These are phyloP conservation scores for Cicer pinnatifidum DNA, from an alignment of 306 rosid genomes.

Conservation along the genomic window DNA sequence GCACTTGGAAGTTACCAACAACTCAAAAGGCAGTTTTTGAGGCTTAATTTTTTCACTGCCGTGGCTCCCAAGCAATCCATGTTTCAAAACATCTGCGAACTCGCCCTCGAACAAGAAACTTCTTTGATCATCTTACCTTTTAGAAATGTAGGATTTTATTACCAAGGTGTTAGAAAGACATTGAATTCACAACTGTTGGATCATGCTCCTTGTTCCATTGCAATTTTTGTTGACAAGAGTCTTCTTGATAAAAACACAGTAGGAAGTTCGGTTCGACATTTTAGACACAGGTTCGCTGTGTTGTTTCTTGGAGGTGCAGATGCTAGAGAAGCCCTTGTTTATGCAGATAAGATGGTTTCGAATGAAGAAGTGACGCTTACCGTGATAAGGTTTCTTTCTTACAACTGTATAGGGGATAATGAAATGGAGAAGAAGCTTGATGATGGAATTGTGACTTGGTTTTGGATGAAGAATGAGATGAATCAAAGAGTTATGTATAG, in stretches of 20 bases:
- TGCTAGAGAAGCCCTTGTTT: constrained; percentile 75
- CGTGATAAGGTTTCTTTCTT: constrained; percentile 64
- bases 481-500: constrained; percentile 60
- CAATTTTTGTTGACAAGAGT: constrained; percentile 71
- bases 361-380: constrained; percentile 47
- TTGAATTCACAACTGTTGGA: constrained; percentile 47
- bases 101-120: constrained; percentile 57
- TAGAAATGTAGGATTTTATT: constrained; percentile 4
- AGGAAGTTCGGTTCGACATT: neutral
- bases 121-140: constrained; percentile 65
- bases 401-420: constrained; percentile 52
- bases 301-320: constrained; percentile 83
- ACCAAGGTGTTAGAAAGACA: neutral
- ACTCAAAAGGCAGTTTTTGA: constrained; percentile 41
- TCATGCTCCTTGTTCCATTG: constrained; percentile 81
- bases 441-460: constrained; percentile 83
- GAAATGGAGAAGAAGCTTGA: constrained; percentile 85
- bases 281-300: constrained; percentile 35
- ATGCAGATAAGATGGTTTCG: constrained; percentile 64
- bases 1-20: constrained; percentile 48
- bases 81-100: constrained; percentile 76
- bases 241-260: neutral
- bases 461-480: constrained; percentile 82
- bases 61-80: constrained; percentile 60
- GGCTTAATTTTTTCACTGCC: constrained; percentile 53